These are phyloP conservation scores for Cordyceps farinosa DNA, from an alignment of 2,329 filamentous ascomycete species.

Conservation along the genomic window DNA sequence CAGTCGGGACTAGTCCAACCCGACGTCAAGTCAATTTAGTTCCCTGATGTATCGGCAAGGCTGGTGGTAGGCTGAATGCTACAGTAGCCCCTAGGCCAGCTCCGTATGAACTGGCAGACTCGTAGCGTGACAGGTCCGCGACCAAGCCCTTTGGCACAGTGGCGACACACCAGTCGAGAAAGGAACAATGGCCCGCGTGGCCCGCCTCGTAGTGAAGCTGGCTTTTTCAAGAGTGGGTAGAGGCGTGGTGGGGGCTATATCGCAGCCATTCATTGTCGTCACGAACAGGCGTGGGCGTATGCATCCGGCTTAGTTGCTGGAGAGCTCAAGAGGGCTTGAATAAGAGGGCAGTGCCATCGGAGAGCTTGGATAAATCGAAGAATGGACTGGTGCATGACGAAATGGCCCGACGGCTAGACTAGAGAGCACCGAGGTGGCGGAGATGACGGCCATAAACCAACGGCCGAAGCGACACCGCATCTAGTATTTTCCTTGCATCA, in stretches of 20 bases:
- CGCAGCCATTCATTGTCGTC: constrained; percentile 5
- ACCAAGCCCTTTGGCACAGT: not conserved
- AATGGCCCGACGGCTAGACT: not conserved
- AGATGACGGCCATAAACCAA: not conserved
- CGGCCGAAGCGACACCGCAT: not conserved
- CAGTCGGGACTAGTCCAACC: not conserved
- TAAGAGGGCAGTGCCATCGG: not conserved
- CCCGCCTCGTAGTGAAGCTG: not conserved
- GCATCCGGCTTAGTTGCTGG: not conserved
- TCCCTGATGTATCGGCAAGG: not conserved
- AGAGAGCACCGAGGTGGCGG: not conserved
- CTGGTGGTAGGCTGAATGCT: not conserved
- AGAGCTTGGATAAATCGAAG: not conserved
- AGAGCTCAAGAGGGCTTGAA: not conserved
- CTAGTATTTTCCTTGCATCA: not conserved
- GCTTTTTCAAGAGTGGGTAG: constrained; percentile 1
- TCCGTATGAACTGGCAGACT: not conserved
- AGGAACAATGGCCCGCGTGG: constrained; percentile 4
- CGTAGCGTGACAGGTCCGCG: not conserved
- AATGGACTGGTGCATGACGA: not conserved
- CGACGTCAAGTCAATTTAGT: not conserved
- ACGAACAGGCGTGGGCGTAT: constrained; percentile 1
- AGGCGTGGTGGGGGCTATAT: constrained; percentile 9
- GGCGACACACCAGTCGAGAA: not conserved
- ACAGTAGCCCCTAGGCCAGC: not conserved